Conservation (phyloP, 805 yeast genomes). For the Wickerhamomyces subpelliculosus region DNA sequence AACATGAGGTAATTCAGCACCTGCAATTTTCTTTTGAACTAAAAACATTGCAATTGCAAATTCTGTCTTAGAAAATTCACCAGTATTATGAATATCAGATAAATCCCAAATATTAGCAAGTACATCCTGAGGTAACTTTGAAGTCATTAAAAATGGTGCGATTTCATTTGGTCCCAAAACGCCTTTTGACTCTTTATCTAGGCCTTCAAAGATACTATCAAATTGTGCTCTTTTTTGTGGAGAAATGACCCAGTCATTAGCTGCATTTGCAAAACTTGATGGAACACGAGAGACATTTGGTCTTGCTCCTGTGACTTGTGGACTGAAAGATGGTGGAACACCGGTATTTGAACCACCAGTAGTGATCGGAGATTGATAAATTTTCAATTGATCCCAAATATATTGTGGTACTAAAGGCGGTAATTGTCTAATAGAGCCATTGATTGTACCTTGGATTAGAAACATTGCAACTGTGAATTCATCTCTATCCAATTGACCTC, state of each 20-base stretch:
- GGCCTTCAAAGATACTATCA: conserved; percentile 68
- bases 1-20: conserved; percentile 68
- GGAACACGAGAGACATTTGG: conserved; percentile 27
- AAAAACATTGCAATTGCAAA: conserved; percentile 92
- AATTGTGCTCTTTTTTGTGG: conserved; percentile 69
- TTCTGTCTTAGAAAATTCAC: conserved; percentile 72
- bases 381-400: conserved; percentile 30
- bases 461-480: conserved; percentile 94
- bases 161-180: conserved; percentile 69
- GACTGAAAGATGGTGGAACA: conserved; percentile 6
- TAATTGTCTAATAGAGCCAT: conserved; percentile 55
- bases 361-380: conserved; percentile 11
- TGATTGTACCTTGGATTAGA: conserved; percentile 74
- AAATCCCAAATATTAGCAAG: conserved; percentile 93
- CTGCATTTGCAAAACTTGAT: conserved; percentile 29
- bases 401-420: conserved; percentile 39
- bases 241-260: conserved; percentile 60
- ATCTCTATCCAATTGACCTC: conserved; percentile 64
- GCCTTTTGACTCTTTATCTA: conserved; percentile 64
- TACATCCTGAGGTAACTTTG: conserved; percentile 76
- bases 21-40: conserved; percentile 78
- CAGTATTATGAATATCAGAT: conserved; percentile 82
- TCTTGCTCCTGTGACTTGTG: conserved; percentile 16
- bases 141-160: conserved; percentile 83
- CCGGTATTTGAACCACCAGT: conserved; percentile 11